These are phyloP conservation scores for Dictyostelium firmibasis DNA, from an alignment of 78 protist genomes.

Conservation along the genomic window DNA sequence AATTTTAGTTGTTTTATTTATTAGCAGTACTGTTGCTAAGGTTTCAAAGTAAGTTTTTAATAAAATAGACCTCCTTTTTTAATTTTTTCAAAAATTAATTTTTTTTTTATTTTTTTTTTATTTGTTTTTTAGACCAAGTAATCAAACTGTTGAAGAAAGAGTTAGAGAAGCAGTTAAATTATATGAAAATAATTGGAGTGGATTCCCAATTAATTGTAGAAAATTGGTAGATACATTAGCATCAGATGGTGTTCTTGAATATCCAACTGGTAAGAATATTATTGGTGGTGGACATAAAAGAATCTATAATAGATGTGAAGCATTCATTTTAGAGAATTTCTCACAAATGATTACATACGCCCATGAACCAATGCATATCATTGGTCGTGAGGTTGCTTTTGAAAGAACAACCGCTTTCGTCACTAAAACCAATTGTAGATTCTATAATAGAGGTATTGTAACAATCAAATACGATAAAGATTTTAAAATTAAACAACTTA, in stretches of 20 bases:
- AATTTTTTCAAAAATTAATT: too few relatives aligned
- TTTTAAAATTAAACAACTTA: conserved; percentile 56
- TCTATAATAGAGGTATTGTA: conserved; percentile 58
- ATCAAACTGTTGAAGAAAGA: conserved; percentile 49
- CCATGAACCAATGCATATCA: conserved; percentile 9
- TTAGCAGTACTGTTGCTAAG: neutral
- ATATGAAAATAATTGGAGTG: conserved; percentile 78
- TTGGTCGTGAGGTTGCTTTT: conserved; percentile 55
- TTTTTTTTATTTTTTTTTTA: too few relatives aligned
- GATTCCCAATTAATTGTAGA: conserved; percentile 81
- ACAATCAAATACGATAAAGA: conserved; percentile 71
- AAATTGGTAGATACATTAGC: conserved; percentile 68
- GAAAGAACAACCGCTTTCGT: conserved; percentile 57
- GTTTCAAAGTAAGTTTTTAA: neutral
- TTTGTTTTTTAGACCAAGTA: neutral
- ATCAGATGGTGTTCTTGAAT: conserved; percentile 68
- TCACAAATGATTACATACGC: conserved; percentile 33
- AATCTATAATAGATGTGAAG: conserved; percentile 63
- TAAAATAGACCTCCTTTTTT: too few relatives aligned
- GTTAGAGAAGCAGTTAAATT: conserved; percentile 39
- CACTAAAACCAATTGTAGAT: conserved; percentile 68
- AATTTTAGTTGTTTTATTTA: neutral
- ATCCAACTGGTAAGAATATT: conserved; percentile 68
- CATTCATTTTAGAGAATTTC: conserved; percentile 60
- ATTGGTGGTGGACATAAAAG: conserved; percentile 72